Evolutionary conservation across 2,329 filamentous ascomycete genomes (phyloP).

Genomic region (Sporothrix humicola): DNA sequence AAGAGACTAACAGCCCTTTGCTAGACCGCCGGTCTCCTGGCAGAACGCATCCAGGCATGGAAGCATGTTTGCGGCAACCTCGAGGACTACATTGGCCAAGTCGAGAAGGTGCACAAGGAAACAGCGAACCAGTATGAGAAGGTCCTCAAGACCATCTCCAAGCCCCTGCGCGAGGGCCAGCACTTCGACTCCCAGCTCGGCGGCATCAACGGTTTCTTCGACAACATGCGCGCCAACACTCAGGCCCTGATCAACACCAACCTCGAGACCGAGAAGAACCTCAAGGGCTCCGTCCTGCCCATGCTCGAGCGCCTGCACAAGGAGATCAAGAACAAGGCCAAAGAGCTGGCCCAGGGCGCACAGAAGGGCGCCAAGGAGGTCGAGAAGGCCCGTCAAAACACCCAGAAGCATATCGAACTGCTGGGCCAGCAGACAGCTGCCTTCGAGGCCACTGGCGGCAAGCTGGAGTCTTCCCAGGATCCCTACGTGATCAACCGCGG

Average conservation of each 20-base stretch:
- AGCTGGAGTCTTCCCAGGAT: conserved; percentile 74
- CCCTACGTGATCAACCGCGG: conserved; percentile 87
- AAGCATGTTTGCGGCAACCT: conserved; percentile 92
- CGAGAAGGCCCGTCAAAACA: conserved; percentile 81
- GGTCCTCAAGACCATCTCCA: conserved; percentile 87
- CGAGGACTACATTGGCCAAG: conserved; percentile 84
- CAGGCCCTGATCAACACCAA: conserved; percentile 90
- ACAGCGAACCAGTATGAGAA: conserved; percentile 96
- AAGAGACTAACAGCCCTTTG: conserved; percentile 23
- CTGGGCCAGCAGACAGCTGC: conserved; percentile 83
- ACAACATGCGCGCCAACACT: conserved; percentile 91
- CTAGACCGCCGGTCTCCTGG: conserved; percentile 78
- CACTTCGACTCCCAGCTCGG: conserved; percentile 93
- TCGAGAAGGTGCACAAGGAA: conserved; percentile 82
- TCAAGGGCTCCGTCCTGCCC: conserved; percentile 85
- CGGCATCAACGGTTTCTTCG: conserved; percentile 87
- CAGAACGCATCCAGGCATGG: conserved; percentile 90
- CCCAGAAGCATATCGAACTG: conserved; percentile 95
- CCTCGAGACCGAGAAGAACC: conserved; percentile 85
- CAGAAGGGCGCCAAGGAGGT: conserved; percentile 88
- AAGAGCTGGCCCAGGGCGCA: conserved; percentile 82
- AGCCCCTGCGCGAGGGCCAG: conserved; percentile 84
- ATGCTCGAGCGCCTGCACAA: conserved; percentile 89
- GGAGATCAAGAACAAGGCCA: conserved; percentile 95
- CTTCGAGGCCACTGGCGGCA: conserved; percentile 77